Conservation (phyloP, 2,329 filamentous ascomycete genomes). For the Curvularia eragrostidis region DNA sequence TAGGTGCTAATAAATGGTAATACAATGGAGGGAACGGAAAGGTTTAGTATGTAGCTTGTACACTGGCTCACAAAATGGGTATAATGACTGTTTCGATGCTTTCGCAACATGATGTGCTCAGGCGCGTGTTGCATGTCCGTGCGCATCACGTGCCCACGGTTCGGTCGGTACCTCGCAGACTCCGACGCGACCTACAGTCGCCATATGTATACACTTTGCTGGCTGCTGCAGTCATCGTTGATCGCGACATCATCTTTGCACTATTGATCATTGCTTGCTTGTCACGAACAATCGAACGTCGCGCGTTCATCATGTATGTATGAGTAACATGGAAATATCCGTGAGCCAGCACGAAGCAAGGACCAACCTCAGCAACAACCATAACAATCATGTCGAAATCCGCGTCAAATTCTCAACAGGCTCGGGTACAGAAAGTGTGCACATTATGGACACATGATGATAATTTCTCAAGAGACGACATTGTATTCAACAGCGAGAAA, state of each 20-base stretch:
- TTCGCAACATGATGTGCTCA: not conserved
- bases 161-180: conserved; percentile 6
- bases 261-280: not conserved
- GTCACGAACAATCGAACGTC: conserved; percentile 7
- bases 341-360: conserved; percentile 8
- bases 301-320: conserved; percentile 2
- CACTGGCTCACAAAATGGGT: too few relatives aligned
- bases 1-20: too few relatives aligned
- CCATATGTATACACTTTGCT: not conserved
- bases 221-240: not conserved
- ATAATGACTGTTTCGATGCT: not conserved
- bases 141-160: not conserved
- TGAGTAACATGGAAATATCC: conserved; percentile 9
- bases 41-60: too few relatives aligned
- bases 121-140: not conserved
- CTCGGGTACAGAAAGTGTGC: conserved; percentile 52
- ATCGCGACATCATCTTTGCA: not conserved
- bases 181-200: conserved; percentile 5
- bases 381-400: conserved; percentile 41
- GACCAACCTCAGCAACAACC: conserved; percentile 4
- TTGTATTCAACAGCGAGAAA: conserved; percentile 77
- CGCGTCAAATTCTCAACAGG: conserved; percentile 29
- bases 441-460: conserved; percentile 71
- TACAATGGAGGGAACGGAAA: too few relatives aligned
- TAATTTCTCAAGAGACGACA: conserved; percentile 76